Percentiles rank a stretch among this genome's conserved stretches.
phyloP scores from a whole-genome alignment of 768 basidiomycete species.

The Tubosaeta sp. region DNA sequence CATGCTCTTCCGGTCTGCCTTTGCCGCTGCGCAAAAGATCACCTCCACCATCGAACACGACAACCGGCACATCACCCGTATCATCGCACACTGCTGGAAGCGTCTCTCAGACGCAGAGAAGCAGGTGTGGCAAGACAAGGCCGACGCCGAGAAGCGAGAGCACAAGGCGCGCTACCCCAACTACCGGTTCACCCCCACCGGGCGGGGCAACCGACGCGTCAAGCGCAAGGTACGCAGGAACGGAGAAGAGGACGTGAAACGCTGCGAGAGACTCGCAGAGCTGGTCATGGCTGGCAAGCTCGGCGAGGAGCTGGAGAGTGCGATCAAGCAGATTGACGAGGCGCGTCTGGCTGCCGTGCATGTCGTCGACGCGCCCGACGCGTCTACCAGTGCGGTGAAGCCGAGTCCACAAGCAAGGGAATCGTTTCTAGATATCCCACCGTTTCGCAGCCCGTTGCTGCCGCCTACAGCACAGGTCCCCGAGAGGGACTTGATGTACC shows the following conservation, averaged over 20 bases:
- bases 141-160: slow-evolving; percentile 47
- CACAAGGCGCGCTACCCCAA: slow-evolving; percentile 48
- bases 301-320: slow-evolving; percentile 45
- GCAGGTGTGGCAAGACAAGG: slow-evolving; percentile 46
- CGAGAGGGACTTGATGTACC: neutral
- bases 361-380: neutral
- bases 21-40: slow-evolving; percentile 50
- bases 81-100: slow-evolving; percentile 54
- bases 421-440: slow-evolving; percentile 11
- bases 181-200: slow-evolving; percentile 50
- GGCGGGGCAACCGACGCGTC: slow-evolving; percentile 40
- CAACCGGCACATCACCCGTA: slow-evolving; percentile 55
- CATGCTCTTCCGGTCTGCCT: slow-evolving; percentile 60
- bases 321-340: slow-evolving; percentile 35
- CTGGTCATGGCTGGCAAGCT: slow-evolving; percentile 47
- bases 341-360: neutral
- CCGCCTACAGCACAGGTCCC: slow-evolving; percentile 17
- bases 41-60: slow-evolving; percentile 48
- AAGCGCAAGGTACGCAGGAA: slow-evolving; percentile 54
- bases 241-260: slow-evolving; percentile 41
- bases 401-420: neutral
- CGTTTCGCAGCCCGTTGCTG: slow-evolving; percentile 29
- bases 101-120: slow-evolving; percentile 48
- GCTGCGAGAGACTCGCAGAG: slow-evolving; percentile 48
- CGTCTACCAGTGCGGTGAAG: neutral